Evolutionary conservation across 257 asterid species (phyloP).

Genomic region (Gardenia jasminoides): DNA sequence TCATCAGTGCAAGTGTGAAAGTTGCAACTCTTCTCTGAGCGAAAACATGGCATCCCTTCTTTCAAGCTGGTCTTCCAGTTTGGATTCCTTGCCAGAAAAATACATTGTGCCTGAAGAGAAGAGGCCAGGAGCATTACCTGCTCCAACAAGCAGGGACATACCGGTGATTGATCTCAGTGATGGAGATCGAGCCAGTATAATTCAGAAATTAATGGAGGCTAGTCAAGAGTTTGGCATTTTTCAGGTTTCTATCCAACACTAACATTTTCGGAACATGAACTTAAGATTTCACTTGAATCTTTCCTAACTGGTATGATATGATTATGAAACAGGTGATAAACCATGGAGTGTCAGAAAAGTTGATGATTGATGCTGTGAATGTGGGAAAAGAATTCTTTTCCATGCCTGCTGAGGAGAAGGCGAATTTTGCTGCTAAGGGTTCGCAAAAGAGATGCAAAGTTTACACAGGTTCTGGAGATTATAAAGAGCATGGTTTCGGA

Average conservation of each 20-base stretch:
- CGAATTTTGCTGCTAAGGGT: neutral
- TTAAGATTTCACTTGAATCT: no score
- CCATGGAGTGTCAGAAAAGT: conserved; percentile 17
- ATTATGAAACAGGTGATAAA: conserved; percentile 8
- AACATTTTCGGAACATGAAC: no score
- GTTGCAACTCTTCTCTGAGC: no score
- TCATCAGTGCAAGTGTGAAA: no score
- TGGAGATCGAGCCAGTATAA: neutral
- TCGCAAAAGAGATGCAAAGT: neutral
- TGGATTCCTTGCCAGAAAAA: neutral
- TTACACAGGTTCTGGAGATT: neutral
- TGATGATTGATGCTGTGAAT: conserved; percentile 11
- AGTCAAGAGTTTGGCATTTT: conserved; percentile 11
- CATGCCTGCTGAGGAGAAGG: conserved; percentile 9
- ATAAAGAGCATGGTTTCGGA: neutral
- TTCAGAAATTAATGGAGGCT: conserved; percentile 5
- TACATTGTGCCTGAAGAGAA: neutral
- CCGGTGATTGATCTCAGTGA: conserved; percentile 15
- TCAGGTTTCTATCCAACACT: neutral
- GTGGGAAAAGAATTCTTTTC: no score
- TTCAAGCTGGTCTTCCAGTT: neutral
- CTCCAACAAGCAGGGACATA: conserved; percentile 1
- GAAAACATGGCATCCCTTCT: neutral
- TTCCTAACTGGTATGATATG: no score
- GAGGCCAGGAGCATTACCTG: conserved; percentile 2